Base-by-base conservation (phyloP, 2,329 filamentous ascomycete genomes). In the Apiospora saccharicola region DNA sequence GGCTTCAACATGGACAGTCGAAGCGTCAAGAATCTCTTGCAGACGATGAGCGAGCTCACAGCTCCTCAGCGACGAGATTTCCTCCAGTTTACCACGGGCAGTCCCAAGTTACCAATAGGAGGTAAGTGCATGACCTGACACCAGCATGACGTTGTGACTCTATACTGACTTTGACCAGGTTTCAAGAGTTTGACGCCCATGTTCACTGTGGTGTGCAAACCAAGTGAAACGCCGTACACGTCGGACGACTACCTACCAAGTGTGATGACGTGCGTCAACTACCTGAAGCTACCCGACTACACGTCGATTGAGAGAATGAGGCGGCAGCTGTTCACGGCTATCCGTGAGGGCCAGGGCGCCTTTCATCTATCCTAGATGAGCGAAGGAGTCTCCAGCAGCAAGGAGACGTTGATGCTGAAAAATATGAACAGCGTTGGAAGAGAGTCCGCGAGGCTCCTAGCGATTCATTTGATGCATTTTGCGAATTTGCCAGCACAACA, bases 251-350 rank as follows among this genome's bases (percentile, higher is more conserved):
- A 98, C 79, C 89, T 99, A n/a, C 96, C 97, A 16, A 98, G 95
- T 81, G 97, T 99, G 81, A 99, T 99, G 97, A 99, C 97, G 14
- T 99, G 97, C 82, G 96, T 98, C 83, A 99, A 99, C 83, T 99
- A 99, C 81, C 90, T 99, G 78, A 99, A 99, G 84, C 89, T 99
- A 79, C 96, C 96, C 26, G 94, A 99, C 83, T 99, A 99, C 83
- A 96, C 91, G 76, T 91, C 86, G 76, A 85, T 97, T 74, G 90
- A 94, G 1, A 88, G 92, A 70, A 90, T 99, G 83, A 92, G 89
- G 79, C 89, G 92, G 80, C 94, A 94, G 81, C 87, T 99, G 71
- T 91, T 90, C 75, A 92, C 92, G 75, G 97, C 96, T 37, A 97
- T 98, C 81, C 93, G 91, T 82, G 97, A 99, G 85, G 96, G 96